A percentile compares a stretch with the other conserved stretches of the same genome.
These are phyloP conservation scores for Singerocomus inundabilis DNA, from an alignment of 1,284 basidiomycete genomes.

Conservation along the genomic window DNA sequence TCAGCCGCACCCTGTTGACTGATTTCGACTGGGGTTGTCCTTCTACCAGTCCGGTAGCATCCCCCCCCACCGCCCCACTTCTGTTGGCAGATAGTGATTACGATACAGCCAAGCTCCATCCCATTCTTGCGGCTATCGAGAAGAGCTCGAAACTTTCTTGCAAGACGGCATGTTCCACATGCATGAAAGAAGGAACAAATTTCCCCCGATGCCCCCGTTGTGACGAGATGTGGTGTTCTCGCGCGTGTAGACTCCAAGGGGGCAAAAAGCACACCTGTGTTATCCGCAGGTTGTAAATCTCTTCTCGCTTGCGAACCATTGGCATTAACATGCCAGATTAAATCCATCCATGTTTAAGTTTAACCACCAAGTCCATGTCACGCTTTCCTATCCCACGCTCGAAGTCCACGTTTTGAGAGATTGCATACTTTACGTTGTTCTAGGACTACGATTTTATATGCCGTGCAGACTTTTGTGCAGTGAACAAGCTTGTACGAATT, in stretches of 20 bases:
- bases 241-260: constrained; percentile 57
- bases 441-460: constrained; percentile 6
- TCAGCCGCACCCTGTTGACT: constrained; percentile 37
- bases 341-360: background rate
- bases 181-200: constrained; percentile 54
- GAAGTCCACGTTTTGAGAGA: background rate
- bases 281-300: constrained; percentile 11
- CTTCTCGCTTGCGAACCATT: background rate
- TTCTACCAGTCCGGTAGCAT: constrained; percentile 10
- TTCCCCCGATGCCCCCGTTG: constrained; percentile 67
- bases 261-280: constrained; percentile 50
- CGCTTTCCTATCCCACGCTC: background rate
- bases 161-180: constrained; percentile 50
- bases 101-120: constrained; percentile 36
- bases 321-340: background rate
- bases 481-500: background rate
- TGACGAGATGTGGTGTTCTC: constrained; percentile 65
- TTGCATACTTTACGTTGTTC: background rate
- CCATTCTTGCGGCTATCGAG: constrained; percentile 55
- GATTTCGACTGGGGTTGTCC: constrained; percentile 14
- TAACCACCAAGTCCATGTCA: background rate
- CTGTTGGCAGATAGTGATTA: constrained; percentile 29
- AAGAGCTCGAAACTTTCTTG: constrained; percentile 51
- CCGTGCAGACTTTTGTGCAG: background rate
- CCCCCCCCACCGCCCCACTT: constrained; percentile 18